Base-by-base conservation (phyloP, 2,329 filamentous ascomycete species). In the Penicillium sp. region DNA sequence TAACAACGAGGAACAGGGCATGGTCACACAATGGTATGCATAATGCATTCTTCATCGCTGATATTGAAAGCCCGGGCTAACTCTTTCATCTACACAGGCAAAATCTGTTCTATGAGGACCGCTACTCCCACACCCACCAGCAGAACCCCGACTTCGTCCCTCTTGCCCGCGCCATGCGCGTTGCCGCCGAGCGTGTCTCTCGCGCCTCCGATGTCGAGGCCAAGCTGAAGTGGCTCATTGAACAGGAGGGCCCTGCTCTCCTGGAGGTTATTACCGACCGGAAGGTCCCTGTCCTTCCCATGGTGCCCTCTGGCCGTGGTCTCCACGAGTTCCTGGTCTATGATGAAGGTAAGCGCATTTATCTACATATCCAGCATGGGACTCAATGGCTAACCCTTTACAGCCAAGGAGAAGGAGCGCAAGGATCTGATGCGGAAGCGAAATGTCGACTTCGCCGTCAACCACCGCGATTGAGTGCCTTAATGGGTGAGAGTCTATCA, bases 1-100 rank as follows among this genome's bases (percentile, higher is more conserved):
- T 48, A 97, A 97, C 79, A 98, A 95, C 72, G 90, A 95, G 72
- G 90, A 97, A 74, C 92, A 96, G 75, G 92, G 92, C 46, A 97
- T 97, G 92, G 91, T 97, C 38, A 96, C 91, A 1, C 92, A 96
- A 75, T 97, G 92, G 55, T 57, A 57, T 38, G 48, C 23, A 27
- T 15, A 3, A 18, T 40, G 3, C 23, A 12, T 20, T 12, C 13
- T n/a, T 6, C 23, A n/a, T 20, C 15, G 12, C 12, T 3, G 5
- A 29, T 12, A 4, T 29, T 29, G 28, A 37, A 37, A 3, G 9
- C 33, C 4, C 35, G 24, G 13, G 23, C 24, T 27, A 40, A 25
- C 13, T 27, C 23, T 27, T 3, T n/a, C n/a, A 18, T 35, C n/a
- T 9, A 13, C 7, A 9, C 28, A 57, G 55, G 92, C 92, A 97